Evolutionary conservation across 306 rosid species (phyloP).

Genomic region (Astragalus glycyphyllos): DNA sequence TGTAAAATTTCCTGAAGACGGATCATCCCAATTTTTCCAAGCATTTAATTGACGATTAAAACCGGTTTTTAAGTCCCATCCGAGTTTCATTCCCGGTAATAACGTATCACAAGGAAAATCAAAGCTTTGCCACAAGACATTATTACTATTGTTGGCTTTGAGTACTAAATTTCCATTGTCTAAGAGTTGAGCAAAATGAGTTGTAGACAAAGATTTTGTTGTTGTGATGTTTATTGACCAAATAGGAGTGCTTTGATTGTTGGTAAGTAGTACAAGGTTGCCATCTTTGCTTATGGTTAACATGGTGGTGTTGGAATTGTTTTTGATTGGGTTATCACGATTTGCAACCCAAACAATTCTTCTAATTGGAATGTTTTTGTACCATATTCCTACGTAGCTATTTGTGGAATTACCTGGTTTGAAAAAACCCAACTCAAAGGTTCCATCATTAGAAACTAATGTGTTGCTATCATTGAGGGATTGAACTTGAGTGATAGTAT

Average conservation of each 20-base stretch:
- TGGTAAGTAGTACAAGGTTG: conserved; percentile 16
- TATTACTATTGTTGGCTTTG: conserved; percentile 31
- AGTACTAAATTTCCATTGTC: conserved; percentile 60
- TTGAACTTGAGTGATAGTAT: not conserved
- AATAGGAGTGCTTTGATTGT: conserved; percentile 8
- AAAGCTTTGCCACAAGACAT: conserved; percentile 62
- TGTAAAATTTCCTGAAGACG: conserved; percentile 49
- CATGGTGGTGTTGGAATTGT: conserved; percentile 8
- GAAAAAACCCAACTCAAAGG: conserved; percentile 38
- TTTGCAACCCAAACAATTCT: conserved; percentile 38
- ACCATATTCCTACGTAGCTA: conserved; percentile 37
- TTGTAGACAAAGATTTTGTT: not conserved
- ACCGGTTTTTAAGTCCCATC: conserved; percentile 51
- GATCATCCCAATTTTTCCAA: conserved; percentile 61
- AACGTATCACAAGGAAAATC: conserved; percentile 64
- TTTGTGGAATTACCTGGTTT: conserved; percentile 8
- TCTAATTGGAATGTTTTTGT: conserved; percentile 2
- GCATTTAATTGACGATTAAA: conserved; percentile 49
- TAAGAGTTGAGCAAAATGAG: conserved; percentile 40
- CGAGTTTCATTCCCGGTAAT: conserved; percentile 47
- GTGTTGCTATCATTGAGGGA: conserved; percentile 21
- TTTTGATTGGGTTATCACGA: conserved; percentile 37
- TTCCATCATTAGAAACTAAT: conserved; percentile 34
- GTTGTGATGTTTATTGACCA: conserved; percentile 34
- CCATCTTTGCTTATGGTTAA: conserved; percentile 1